Percentiles rank a stretch among this genome's conserved stretches.
These are phyloP conservation scores for Sporothrix brunneoviolacea DNA, from an alignment of 2,329 filamentous ascomycete genomes.

Conservation along the genomic window DNA sequence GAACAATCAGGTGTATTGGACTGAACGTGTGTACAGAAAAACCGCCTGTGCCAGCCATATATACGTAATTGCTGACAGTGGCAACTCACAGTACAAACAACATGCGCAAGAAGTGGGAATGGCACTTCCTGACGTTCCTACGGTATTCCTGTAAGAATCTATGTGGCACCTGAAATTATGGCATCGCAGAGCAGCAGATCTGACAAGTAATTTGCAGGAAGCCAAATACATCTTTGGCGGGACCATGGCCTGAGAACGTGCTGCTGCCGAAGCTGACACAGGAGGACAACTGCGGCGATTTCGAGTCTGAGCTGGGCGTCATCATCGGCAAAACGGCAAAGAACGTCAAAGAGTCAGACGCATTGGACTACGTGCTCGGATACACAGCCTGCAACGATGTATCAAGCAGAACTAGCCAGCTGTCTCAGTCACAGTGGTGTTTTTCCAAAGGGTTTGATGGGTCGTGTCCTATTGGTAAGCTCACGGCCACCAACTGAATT, in stretches of 20 bases:
- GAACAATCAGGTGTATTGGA: conserved; percentile 53
- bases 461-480: conserved; percentile 48
- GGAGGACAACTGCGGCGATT: conserved; percentile 48
- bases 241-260: conserved; percentile 34
- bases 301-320: conserved; percentile 53
- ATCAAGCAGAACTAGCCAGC: conserved; percentile 50
- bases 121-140: conserved; percentile 46
- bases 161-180: no score
- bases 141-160: conserved; percentile 52
- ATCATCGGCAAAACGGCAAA: conserved; percentile 45
- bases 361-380: conserved; percentile 54
- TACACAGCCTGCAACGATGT: conserved; percentile 39
- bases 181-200: no score
- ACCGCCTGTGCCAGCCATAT: no score
- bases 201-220: no score
- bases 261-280: conserved; percentile 48
- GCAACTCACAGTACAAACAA: no score
- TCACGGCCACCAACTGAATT: no score
- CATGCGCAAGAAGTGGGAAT: conserved; percentile 49
- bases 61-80: no score
- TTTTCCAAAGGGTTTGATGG: conserved; percentile 56
- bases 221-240: conserved; percentile 46
- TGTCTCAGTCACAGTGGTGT: conserved; percentile 47
- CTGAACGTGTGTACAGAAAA: no score
- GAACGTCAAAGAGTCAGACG: conserved; percentile 50